Conservation (phyloP, 140 eudicot genomes). For the Flaveria floridana region DNA sequence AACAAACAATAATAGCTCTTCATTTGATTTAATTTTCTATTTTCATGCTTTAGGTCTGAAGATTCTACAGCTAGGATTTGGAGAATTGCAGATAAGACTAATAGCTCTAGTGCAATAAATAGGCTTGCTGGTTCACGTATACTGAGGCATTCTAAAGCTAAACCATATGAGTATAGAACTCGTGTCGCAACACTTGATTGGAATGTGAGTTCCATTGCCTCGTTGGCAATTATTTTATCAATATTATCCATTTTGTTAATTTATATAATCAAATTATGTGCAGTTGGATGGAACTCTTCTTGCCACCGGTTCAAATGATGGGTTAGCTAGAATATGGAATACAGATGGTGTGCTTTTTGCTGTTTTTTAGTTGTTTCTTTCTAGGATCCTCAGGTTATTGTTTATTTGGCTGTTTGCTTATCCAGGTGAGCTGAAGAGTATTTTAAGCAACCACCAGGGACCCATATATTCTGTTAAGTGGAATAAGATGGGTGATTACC, state of each 20-base stretch:
- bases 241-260: slow-evolving; percentile 2
- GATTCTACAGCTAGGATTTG: slow-evolving; percentile 68
- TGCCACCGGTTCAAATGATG: slow-evolving; percentile 63
- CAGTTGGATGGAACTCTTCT: slow-evolving; percentile 66
- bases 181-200: slow-evolving; percentile 49
- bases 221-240: slow-evolving; percentile 11
- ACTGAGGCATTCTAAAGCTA: slow-evolving; percentile 42
- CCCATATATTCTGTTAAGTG: slow-evolving; percentile 50
- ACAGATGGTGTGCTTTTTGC: slow-evolving; percentile 38
- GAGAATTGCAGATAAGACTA: slow-evolving; percentile 36
- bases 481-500: slow-evolving; percentile 54
- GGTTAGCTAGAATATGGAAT: slow-evolving; percentile 63
- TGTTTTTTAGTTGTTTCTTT: slow-evolving; percentile 7
- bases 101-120: slow-evolving; percentile 20
- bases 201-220: slow-evolving; percentile 49
- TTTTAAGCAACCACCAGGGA: slow-evolving; percentile 46
- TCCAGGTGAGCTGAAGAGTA: slow-evolving; percentile 48
- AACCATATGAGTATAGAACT: slow-evolving; percentile 30
- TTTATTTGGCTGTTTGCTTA: slow-evolving; percentile 10
- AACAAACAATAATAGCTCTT: neutral
- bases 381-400: slow-evolving; percentile 8
- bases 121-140: slow-evolving; percentile 26
- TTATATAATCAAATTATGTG: slow-evolving; percentile 5
- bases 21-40: neutral
- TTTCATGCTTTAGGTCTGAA: slow-evolving; percentile 42